These are phyloP conservation scores for Pyropia haitanensis DNA, from an alignment of 23 red algal genomes.

Conservation along the genomic window DNA sequence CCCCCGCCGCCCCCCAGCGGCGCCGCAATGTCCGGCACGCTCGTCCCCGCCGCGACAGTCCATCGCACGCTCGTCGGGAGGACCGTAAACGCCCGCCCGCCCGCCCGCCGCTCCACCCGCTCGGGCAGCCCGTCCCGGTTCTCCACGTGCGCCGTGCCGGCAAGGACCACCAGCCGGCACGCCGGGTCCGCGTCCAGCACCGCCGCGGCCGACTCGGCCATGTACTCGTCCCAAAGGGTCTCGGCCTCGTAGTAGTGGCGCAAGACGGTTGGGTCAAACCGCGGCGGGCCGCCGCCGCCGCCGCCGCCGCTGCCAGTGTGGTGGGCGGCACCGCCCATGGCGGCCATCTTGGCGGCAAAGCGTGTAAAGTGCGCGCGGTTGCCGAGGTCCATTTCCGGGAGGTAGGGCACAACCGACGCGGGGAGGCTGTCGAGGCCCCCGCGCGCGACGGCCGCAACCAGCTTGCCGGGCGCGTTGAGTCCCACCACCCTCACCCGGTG, in stretches of 20 bases:
- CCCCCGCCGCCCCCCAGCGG: not conserved
- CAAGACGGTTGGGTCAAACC: constrained; percentile 4
- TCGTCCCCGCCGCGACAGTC: constrained; percentile 14
- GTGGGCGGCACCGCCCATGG: too few relatives aligned
- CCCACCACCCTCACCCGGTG: constrained; percentile 56
- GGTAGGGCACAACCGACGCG: constrained; percentile 14
- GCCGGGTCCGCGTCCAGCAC: constrained; percentile 22
- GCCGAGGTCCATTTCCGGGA: constrained; percentile 63
- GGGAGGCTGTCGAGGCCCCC: constrained; percentile 43
- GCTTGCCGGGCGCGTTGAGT: constrained; percentile 53
- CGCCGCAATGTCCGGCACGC: constrained; percentile 20
- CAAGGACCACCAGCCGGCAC: constrained; percentile 40
- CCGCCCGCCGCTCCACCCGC: constrained; percentile 51
- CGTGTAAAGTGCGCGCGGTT: constrained; percentile 55
- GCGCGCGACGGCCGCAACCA: constrained; percentile 22
- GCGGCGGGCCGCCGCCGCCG: too few relatives aligned
- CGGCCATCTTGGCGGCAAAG: constrained; percentile 20
- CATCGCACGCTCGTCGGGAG: constrained; percentile 54
- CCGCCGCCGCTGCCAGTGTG: too few relatives aligned
- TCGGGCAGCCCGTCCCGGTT: constrained; percentile 64
- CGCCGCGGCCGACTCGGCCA: constrained; percentile 55
- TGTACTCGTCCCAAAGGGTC: constrained; percentile 87
- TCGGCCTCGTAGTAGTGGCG: constrained; percentile 62
- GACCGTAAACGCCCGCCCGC: constrained; percentile 50
- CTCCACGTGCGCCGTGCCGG: constrained; percentile 80